phyloP scores from a whole-genome alignment of 78 protist genomes.

The Monosiga brevicollis region DNA sequence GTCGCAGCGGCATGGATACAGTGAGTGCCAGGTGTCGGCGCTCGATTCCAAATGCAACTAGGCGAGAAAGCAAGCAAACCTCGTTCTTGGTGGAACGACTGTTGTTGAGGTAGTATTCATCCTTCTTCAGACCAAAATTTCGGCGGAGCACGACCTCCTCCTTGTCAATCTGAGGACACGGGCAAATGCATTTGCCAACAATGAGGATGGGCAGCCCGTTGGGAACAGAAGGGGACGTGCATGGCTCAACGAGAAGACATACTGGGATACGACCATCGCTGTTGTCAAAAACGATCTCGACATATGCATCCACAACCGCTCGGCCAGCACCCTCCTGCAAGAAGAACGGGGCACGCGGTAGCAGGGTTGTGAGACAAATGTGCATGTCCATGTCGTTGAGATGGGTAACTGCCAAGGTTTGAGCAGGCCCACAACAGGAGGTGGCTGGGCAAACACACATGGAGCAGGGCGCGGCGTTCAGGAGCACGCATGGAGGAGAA shows the following conservation, averaged over 20 bases:
- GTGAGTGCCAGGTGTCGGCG: not conserved
- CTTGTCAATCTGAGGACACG: slow-evolving; percentile 28
- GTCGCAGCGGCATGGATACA: slow-evolving; percentile 46
- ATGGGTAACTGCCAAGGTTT: not conserved
- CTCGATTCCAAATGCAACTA: not conserved
- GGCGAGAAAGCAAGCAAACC: too few relatives aligned
- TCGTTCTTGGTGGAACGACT: slow-evolving; percentile 31
- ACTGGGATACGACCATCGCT: slow-evolving; percentile 81
- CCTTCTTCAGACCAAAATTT: slow-evolving; percentile 74
- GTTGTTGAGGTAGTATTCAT: slow-evolving; percentile 79
- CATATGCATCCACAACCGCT: slow-evolving; percentile 69
- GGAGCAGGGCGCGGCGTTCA: slow-evolving; percentile 59
- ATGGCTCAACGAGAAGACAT: not conserved
- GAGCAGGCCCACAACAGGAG: not conserved
- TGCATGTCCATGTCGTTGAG: not conserved
- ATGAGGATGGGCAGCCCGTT: not conserved
- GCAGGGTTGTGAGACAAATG: not conserved
- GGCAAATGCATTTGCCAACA: not conserved
- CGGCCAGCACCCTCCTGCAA: slow-evolving; percentile 45
- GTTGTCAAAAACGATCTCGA: slow-evolving; percentile 91
- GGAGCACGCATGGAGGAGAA: slow-evolving; percentile 18
- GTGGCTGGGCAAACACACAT: slow-evolving; percentile 27
- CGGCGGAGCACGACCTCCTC: slow-evolving; percentile 75
- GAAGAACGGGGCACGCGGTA: not conserved
- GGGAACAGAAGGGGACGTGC: not conserved